Conservation (phyloP, 164 flowering plant genomes). For the Piper betle region DNA sequence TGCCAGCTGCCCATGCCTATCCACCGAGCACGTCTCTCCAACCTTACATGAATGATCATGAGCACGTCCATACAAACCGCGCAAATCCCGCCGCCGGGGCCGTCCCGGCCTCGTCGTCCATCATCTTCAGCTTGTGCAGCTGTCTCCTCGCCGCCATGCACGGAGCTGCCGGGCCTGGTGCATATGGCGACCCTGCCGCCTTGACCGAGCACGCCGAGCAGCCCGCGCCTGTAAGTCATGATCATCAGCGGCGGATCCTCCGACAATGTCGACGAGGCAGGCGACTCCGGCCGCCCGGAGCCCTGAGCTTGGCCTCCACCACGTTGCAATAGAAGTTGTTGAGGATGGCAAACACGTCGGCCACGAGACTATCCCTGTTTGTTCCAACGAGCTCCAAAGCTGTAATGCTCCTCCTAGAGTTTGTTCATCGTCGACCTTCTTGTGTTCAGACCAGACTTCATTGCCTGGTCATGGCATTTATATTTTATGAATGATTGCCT, state of each 20-base stretch:
- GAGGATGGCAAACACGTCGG: slow-evolving; percentile 73
- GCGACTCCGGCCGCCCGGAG: slow-evolving; percentile 77
- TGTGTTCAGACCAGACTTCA: too few species aligned
- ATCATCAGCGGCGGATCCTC: slow-evolving; percentile 54
- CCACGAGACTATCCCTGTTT: slow-evolving; percentile 59
- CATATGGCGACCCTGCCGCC: slow-evolving; percentile 27
- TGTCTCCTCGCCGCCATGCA: slow-evolving; percentile 64
- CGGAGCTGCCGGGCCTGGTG: slow-evolving; percentile 47
- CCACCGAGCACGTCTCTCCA: slow-evolving; percentile 22
- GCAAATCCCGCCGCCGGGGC: background rate
- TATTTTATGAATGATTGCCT: too few species aligned
- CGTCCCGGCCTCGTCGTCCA: slow-evolving; percentile 61
- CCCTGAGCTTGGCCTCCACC: slow-evolving; percentile 78
- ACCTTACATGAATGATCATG: slow-evolving; percentile 1
- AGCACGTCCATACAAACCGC: background rate
- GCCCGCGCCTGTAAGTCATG: slow-evolving; percentile 34
- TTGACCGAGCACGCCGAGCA: slow-evolving; percentile 57
- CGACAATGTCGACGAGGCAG: slow-evolving; percentile 48
- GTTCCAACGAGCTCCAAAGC: slow-evolving; percentile 68
- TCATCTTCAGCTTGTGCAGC: slow-evolving; percentile 82
- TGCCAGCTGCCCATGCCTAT: slow-evolving; percentile 58
- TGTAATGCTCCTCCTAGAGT: slow-evolving; percentile 17
- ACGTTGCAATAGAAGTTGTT: slow-evolving; percentile 50
- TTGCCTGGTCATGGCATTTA: too few species aligned
- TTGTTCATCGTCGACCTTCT: too few species aligned